Evolutionary conservation across 1,284 basidiomycete species (phyloP).

Genomic region (Abortiporus biennis): DNA sequence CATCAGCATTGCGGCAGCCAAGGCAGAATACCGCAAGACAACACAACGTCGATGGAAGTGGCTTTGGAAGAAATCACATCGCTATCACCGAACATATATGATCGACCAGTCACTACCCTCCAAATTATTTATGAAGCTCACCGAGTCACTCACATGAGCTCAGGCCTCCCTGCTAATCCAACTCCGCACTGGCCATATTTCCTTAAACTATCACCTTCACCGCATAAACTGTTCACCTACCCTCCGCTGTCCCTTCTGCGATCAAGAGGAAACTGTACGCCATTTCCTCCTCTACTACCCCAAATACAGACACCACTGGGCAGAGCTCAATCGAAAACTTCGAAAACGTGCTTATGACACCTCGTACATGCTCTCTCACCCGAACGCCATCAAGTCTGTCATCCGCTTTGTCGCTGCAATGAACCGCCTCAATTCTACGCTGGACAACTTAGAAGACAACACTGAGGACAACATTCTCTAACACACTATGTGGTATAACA

Average conservation of each 20-base stretch:
- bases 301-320: not conserved
- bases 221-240: constrained; percentile 13
- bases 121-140: not conserved
- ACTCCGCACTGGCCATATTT: constrained; percentile 22
- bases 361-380: constrained; percentile 2
- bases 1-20: constrained; percentile 2
- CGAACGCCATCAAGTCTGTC: constrained; percentile 4
- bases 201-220: constrained; percentile 21
- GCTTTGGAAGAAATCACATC: constrained; percentile 9
- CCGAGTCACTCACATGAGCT: constrained; percentile 5
- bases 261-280: constrained; percentile 16
- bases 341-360: not conserved
- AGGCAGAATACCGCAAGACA: too few species aligned
- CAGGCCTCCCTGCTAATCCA: constrained; percentile 21
- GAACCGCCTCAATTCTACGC: constrained; percentile 5
- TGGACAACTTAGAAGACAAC: too few species aligned
- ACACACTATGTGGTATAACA: too few species aligned
- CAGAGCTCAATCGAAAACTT: not conserved
- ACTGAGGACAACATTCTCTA: too few species aligned
- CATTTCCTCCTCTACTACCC: constrained; percentile 23
- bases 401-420: constrained; percentile 9
- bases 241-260: constrained; percentile 20
- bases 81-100: not conserved
- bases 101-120: constrained; percentile 13
- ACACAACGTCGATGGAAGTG: not conserved